Base-by-base conservation (phyloP, 176 grass and related monocot genomes). In the Eleusine indica region DNA sequence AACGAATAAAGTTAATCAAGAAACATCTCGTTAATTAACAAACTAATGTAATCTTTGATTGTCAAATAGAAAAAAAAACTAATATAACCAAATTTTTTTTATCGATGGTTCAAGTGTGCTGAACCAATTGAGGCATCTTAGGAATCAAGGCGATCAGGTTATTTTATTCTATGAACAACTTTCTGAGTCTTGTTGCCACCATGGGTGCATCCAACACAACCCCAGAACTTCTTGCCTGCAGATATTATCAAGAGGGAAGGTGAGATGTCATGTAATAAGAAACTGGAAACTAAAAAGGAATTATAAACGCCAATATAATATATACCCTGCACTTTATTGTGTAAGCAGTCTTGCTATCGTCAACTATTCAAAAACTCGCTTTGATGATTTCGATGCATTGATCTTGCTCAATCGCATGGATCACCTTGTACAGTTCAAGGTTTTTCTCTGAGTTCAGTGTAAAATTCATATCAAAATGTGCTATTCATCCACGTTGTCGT, bases 321-420 rank as follows among this genome's bases (percentile, higher is more conserved):
- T 19, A 3, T 84, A 84, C 82, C 83, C 14, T 77, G 65, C 83
- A 85, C 65, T 85, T 85, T 39, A 85, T 57, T 39, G 42, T 9
- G 83, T 77, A 67, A 56, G 32, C 52, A 44, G 47, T n/a, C 38
- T 47, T 70, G 64, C 25, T 28, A 46, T 69, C 25, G 4, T 70
- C 74, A 19, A 70, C 64, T 3, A 61, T 15, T 39, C 73, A 70
- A n/a, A 39, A 85, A 43, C 41, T 70, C 25, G 74, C 83, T 6
- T 76, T n/a, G 10, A 85, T 5, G 39, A 85, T 44, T 47, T 85
- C 73, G 22, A 85, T n/a, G 51, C 25, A 1, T 38, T 30, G 21
- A 38, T 77, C 74, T 12, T 70, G 64, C 64, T 77, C 40, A 9
- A 84, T 57, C 1, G 62, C 11, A 6, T 12, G 72, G 37, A 84